These are phyloP conservation scores for Eucalyptus grandis DNA, from an alignment of 345 rosid species.

Conservation along the genomic window DNA sequence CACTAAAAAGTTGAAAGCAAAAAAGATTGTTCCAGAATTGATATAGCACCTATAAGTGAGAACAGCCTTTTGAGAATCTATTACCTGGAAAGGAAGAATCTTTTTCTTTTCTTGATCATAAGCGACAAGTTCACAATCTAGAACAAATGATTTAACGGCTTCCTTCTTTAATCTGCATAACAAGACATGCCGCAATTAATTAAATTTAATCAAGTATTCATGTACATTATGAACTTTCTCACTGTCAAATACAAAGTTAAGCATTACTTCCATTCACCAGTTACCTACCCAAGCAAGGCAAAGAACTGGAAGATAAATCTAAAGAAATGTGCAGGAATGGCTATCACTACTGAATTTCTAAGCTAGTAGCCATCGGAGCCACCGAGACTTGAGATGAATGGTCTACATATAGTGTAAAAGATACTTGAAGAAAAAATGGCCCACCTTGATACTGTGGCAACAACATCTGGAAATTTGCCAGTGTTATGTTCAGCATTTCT, in stretches of 20 bases:
- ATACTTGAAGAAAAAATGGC: neutral
- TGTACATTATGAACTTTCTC: neutral
- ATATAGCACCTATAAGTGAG: neutral
- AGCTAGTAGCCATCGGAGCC: neutral
- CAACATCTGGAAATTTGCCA: slow-evolving; percentile 85
- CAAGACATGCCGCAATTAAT: neutral
- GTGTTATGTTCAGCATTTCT: slow-evolving; percentile 92
- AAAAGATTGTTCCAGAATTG: neutral
- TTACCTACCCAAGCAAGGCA: neutral
- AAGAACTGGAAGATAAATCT: neutral
- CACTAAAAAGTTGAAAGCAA: neutral
- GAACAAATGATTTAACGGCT: slow-evolving; percentile 57
- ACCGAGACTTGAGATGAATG: neutral
- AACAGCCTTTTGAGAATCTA: neutral
- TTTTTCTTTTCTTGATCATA: slow-evolving; percentile 60
- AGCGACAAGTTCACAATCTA: slow-evolving; percentile 95
- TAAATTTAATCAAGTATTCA: neutral
- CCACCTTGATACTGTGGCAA: slow-evolving; percentile 63
- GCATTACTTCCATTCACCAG: neutral
- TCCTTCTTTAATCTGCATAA: slow-evolving; percentile 67
- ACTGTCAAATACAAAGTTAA: neutral
- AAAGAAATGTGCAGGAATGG: neutral
- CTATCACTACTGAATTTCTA: neutral
- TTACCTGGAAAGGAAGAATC: slow-evolving; percentile 95
- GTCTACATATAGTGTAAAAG: neutral